Percentiles rank a stretch among this genome's conserved stretches.
Conservation (phyloP, 2,329 filamentous ascomycete genomes). For the Aspergillus ochraceoroseus region DNA sequence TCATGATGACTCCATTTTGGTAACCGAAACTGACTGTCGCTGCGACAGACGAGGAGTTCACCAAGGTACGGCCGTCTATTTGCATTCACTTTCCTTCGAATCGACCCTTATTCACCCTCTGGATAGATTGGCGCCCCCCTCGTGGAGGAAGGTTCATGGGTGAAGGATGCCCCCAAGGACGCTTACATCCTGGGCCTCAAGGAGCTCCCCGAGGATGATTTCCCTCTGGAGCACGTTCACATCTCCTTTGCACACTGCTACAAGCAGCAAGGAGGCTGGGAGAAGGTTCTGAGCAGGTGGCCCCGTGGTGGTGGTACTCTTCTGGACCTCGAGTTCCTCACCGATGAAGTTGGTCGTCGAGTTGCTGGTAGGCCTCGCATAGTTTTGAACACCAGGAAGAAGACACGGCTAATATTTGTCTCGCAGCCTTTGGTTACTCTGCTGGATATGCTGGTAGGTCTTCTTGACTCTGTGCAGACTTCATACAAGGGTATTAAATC, state of each 20-base stretch:
- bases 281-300: conserved; percentile 72
- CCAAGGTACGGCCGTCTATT: conserved; percentile 25
- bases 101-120: conserved; percentile 1
- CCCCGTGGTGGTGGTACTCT: conserved; percentile 70
- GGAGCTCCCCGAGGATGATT: conserved; percentile 66
- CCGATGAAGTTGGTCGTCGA: conserved; percentile 63
- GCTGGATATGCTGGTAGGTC: conserved; percentile 63
- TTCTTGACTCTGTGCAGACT: background rate
- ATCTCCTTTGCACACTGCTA: conserved; percentile 70
- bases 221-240: conserved; percentile 67
- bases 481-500: conserved; percentile 8
- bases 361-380: conserved; percentile 35
- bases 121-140: conserved; percentile 58
- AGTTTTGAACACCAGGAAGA: background rate
- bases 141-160: conserved; percentile 63
- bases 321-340: conserved; percentile 81
- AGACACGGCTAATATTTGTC: conserved; percentile 7
- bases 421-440: conserved; percentile 53
- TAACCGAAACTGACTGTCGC: conserved; percentile 12
- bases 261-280: conserved; percentile 74
- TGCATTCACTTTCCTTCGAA: background rate
- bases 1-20: background rate
- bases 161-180: conserved; percentile 58
- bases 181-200: conserved; percentile 72
- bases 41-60: conserved; percentile 33